Percentiles rank a stretch among this genome's conserved stretches.
phyloP scores from a whole-genome alignment of 2,329 filamentous ascomycete genomes.

The Fusarium austroafricanum region DNA sequence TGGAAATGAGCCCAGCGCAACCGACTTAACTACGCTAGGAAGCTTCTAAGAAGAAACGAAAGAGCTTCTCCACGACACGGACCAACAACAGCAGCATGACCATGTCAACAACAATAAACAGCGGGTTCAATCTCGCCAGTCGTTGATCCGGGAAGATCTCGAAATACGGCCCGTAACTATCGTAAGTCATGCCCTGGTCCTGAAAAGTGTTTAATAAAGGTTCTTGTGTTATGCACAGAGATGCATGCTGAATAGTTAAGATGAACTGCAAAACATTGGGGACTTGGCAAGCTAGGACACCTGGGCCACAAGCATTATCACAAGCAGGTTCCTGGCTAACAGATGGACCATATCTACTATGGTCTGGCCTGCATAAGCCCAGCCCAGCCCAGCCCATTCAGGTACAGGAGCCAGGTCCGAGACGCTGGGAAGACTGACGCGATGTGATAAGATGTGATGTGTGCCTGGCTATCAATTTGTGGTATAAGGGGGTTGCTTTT shows the following conservation, averaged over 20 bases:
- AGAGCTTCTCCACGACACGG: conserved; percentile 37
- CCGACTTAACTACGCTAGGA: conserved; percentile 33
- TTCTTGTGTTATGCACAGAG: background rate
- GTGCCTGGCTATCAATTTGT: conserved; percentile 10
- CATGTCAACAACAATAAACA: conserved; percentile 1
- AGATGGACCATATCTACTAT: conserved; percentile 19
- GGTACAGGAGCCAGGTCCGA: conserved; percentile 29
- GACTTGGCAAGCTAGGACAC: conserved; percentile 10
- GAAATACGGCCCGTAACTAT: conserved; percentile 8
- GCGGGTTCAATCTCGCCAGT: conserved; percentile 13
- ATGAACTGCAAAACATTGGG: background rate
- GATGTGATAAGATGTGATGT: background rate
- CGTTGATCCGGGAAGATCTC: conserved; percentile 31
- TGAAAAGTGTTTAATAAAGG: background rate
- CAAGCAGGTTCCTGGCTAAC: conserved; percentile 32
- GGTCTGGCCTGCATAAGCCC: conserved; percentile 38
- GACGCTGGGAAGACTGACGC: conserved; percentile 17
- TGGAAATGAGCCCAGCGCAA: conserved; percentile 43
- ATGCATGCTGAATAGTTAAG: background rate
- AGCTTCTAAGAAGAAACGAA: conserved; percentile 33
- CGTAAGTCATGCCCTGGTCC: background rate
- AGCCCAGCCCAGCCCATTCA: conserved; percentile 2
- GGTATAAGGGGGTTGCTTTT: conserved; percentile 18
- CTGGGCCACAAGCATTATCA: conserved; percentile 6
- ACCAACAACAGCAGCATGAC: conserved; percentile 3